phyloP scores from a whole-genome alignment of 2,329 filamentous ascomycete species.

The Trichoderma guizhouense region DNA sequence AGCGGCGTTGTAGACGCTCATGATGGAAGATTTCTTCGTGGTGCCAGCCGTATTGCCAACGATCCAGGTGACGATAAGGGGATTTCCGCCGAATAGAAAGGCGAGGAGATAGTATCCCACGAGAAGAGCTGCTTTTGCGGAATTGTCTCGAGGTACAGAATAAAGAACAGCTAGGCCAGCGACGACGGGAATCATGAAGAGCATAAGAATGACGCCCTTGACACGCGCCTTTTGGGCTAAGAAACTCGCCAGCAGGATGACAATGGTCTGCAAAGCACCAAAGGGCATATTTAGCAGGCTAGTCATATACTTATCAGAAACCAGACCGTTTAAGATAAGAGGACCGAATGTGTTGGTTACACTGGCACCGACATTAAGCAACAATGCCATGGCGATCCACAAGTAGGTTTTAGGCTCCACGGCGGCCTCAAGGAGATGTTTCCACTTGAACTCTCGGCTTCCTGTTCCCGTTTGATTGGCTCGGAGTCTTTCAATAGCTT shows the following conservation, averaged over 20 bases:
- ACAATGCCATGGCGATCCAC: conserved; percentile 57
- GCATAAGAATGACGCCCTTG: not conserved
- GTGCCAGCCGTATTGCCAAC: conserved; percentile 65
- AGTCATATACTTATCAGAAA: conserved; percentile 55
- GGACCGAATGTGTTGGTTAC: conserved; percentile 65
- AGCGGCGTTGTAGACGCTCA: not conserved
- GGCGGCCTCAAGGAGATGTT: not conserved
- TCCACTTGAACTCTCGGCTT: not conserved
- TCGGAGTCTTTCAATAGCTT: conserved; percentile 68
- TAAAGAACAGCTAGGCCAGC: conserved; percentile 47
- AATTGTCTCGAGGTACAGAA: conserved; percentile 46
- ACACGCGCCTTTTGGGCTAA: not conserved
- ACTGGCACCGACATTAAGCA: conserved; percentile 61
- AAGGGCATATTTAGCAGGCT: conserved; percentile 61
- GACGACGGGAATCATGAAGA: not conserved
- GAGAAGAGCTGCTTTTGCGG: conserved; percentile 42
- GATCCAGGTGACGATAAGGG: conserved; percentile 65
- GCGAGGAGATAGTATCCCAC: conserved; percentile 63
- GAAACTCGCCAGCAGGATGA: not conserved
- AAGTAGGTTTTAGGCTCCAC: conserved; percentile 44
- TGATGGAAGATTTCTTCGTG: conserved; percentile 58
- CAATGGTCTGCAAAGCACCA: not conserved
- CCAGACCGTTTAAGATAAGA: conserved; percentile 58
- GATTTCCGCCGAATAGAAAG: conserved; percentile 64
- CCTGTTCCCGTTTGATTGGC: conserved; percentile 45